Evolutionary conservation across 139 green algal species (phyloP), one percentile per base, ranked within the genome.

Genomic region (Spirogloea muscicola): DNA sequence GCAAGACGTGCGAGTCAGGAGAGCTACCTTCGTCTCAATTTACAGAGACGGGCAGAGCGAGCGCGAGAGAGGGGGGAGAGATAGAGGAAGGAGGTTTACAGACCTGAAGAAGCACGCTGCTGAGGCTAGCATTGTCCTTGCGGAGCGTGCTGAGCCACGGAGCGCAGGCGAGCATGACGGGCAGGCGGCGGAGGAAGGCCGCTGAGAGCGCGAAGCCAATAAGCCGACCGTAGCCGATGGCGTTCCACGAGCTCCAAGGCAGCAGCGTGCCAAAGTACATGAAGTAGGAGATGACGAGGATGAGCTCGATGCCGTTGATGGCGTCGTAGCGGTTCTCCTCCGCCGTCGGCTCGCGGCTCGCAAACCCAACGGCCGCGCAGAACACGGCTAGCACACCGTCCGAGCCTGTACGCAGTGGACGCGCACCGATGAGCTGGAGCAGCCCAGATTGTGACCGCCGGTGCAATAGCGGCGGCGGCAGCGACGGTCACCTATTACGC

Each of bases 221-320:
- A 1, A 76, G 68, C 18, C 68, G 68, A 4, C 29, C 25, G 51
- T 69, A 5, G 39, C 68, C 68, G 52, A 76, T 38, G 27, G 21
- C n/a, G 33, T 9, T 29, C 68, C 68, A 76, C 5, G 51, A 31
- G 31, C 13, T 10, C 21, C 51, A 76, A 29, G 68, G 68, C 25
- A 76, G 49, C 27, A 70, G 16, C 4, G 68, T 41, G 52, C 68
- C 68, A 10, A 76, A 70, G 49, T 58, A 64, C 49, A 44, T 69
- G 34, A 76, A 76, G 34, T 68, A 76, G 25, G 68, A 43, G 33
- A 76, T 49, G 7, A 37, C 51, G 48, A 70, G 27, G 34, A 76
- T 76, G 49, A 69, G 31, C 34, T 76, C 68, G 10, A 76, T 58
- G 40, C 68, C 68, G 68, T 69, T 58, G 27, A 69, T 69, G 5